Percentiles rank a stretch among this genome's conserved stretches.
These are phyloP conservation scores for Podospora comata DNA, from an alignment of 495 filamentous ascomycete genomes.

Conservation along the genomic window DNA sequence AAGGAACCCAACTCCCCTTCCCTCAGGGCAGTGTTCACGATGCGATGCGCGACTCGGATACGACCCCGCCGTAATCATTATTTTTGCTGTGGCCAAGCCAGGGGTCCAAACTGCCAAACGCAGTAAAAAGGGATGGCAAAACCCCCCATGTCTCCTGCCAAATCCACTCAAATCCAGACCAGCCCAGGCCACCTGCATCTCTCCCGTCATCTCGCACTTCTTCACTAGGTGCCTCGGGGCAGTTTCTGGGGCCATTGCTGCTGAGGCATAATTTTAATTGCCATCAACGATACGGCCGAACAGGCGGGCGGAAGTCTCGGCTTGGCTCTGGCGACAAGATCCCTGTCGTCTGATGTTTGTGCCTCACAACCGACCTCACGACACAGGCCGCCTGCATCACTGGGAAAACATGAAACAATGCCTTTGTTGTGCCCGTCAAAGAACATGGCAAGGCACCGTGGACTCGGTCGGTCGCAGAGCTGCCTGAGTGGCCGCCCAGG, in stretches of 20 bases:
- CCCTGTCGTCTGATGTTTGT: not conserved
- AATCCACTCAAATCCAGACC: not conserved
- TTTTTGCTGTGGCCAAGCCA: not conserved
- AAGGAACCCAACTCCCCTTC: not conserved
- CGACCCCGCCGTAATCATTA: not conserved
- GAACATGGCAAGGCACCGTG: not conserved
- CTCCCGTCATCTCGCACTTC: not conserved
- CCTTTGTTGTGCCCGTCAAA: not conserved
- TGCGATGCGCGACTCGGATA: not conserved
- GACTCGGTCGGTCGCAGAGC: not conserved
- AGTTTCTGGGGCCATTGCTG: too few species aligned
- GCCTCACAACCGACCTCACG: too few species aligned
- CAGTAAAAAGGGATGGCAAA: not conserved
- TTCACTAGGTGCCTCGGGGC: not conserved
- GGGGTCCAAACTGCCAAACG: not conserved
- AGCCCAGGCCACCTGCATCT: not conserved
- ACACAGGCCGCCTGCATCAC: too few species aligned
- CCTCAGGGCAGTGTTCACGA: not conserved
- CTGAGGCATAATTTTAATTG: too few species aligned
- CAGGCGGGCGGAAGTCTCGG: slow-evolving; percentile 1
- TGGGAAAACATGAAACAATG: not conserved
- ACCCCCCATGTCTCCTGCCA: too few species aligned
- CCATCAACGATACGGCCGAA: not conserved
- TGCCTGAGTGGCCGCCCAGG: too few species aligned
- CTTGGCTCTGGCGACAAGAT: not conserved